A percentile compares a stretch with the other conserved stretches of the same genome.
Evolutionary conservation across 2,329 filamentous ascomycete genomes (phyloP).

Genomic region (Colletotrichum echinochloae): DNA sequence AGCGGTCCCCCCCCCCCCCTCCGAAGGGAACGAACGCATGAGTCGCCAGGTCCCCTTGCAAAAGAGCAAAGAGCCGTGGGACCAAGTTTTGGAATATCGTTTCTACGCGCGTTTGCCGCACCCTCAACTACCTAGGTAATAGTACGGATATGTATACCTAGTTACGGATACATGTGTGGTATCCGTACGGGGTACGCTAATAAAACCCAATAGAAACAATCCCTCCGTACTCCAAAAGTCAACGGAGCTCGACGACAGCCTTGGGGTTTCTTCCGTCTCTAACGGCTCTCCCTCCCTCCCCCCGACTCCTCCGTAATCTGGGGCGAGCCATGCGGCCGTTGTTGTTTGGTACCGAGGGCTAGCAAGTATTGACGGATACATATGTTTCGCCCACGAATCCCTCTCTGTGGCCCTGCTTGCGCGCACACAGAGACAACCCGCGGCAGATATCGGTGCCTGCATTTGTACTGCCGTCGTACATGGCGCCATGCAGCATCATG

Average conservation of each 20-base stretch:
- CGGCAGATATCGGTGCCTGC: constrained; percentile 38
- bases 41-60: constrained; percentile 13
- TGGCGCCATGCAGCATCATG: constrained; percentile 34
- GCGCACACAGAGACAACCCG: background rate
- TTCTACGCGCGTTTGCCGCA: constrained; percentile 37
- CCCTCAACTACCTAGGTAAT: background rate
- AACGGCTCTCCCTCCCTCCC: background rate
- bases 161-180: too few relatives aligned
- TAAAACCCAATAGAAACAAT: background rate
- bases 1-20: background rate
- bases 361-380: too few relatives aligned
- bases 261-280: constrained; percentile 1
- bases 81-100: constrained; percentile 18
- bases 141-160: background rate
- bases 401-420: constrained; percentile 14
- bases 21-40: background rate
- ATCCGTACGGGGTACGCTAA: too few relatives aligned
- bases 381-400: too few relatives aligned
- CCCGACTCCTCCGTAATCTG: background rate
- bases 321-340: background rate
- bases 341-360: too few relatives aligned
- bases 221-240: background rate
- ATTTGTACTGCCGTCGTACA: constrained; percentile 31
- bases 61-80: constrained; percentile 2
- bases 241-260: constrained; percentile 4